These are phyloP conservation scores for Hemerocallis citrina DNA, from an alignment of 106 monocot genomes.

Conservation along the genomic window DNA sequence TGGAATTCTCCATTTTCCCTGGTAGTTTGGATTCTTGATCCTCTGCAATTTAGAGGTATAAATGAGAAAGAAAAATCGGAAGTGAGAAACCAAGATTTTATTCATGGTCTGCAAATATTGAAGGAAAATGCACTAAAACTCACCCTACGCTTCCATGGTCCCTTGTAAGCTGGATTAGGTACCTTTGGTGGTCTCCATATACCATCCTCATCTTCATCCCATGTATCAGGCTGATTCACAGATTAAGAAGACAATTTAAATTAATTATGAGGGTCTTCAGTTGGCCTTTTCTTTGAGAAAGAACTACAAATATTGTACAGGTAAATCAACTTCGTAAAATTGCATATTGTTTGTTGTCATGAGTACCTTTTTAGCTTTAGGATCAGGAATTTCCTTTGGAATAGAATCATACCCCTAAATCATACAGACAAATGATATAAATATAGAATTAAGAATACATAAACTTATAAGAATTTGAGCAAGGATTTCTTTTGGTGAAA, in stretches of 20 bases:
- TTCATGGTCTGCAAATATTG: not conserved
- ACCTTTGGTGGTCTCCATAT: slow-evolving; percentile 78
- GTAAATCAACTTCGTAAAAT: too few relatives aligned
- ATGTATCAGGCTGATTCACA: slow-evolving; percentile 55
- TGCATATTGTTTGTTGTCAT: too few relatives aligned
- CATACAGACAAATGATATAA: slow-evolving; percentile 3
- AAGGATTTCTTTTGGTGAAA: slow-evolving; percentile 7
- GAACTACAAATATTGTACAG: too few relatives aligned
- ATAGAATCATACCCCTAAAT: slow-evolving; percentile 87
- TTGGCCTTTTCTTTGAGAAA: too few relatives aligned
- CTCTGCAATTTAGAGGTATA: slow-evolving; percentile 33
- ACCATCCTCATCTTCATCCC: slow-evolving; percentile 98
- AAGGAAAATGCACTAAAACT: slow-evolving; percentile 3
- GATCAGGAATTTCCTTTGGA: slow-evolving; percentile 78
- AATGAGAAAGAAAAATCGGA: not conserved
- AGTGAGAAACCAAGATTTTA: not conserved
- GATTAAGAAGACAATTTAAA: not conserved
- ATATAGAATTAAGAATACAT: not conserved
- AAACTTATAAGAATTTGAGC: too few relatives aligned
- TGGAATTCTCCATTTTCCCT: slow-evolving; percentile 92
- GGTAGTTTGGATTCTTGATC: slow-evolving; percentile 96
- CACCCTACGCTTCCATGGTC: slow-evolving; percentile 93
- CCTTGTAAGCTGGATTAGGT: slow-evolving; percentile 92
- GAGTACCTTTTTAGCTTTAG: slow-evolving; percentile 84
- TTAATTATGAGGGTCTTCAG: too few relatives aligned